phyloP scores from a whole-genome alignment of 495 filamentous ascomycete species.

The Jackrogersella minutella region DNA sequence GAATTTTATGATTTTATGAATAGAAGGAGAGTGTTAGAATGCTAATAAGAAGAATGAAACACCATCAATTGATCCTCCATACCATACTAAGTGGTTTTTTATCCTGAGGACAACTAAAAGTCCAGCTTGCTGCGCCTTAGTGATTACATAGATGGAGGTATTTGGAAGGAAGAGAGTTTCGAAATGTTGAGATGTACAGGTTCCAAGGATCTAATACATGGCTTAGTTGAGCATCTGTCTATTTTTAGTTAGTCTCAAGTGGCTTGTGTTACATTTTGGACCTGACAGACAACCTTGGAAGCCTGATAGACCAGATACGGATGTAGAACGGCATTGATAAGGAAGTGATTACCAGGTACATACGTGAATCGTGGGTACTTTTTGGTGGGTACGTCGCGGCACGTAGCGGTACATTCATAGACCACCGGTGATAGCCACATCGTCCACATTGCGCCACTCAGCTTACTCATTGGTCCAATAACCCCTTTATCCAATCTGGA shows the following conservation, averaged over 20 bases:
- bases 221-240: too few species aligned
- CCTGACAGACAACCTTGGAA: neutral
- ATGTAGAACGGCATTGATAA: too few species aligned
- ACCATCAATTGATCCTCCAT: constrained; percentile 32
- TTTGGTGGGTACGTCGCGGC: neutral
- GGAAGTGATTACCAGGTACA: constrained; percentile 7
- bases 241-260: constrained; percentile 12
- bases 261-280: neutral
- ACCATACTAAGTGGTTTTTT: constrained; percentile 20
- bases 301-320: constrained; percentile 23
- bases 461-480: too few species aligned
- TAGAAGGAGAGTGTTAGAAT: constrained; percentile 15
- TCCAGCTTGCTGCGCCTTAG: constrained; percentile 26
- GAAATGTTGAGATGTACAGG: constrained; percentile 3
- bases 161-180: neutral
- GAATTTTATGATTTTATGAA: constrained; percentile 11
- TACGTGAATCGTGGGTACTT: neutral
- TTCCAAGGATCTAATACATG: neutral
- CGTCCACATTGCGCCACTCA: constrained; percentile 26
- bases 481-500: too few species aligned
- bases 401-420: too few species aligned
- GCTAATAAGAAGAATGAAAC: constrained; percentile 30
- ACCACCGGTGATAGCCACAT: too few species aligned
- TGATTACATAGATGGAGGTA: neutral
- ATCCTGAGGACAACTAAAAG: constrained; percentile 13